Conservation (phyloP, 2,329 filamentous ascomycete species). For the Aureobasidium sp. region DNA sequence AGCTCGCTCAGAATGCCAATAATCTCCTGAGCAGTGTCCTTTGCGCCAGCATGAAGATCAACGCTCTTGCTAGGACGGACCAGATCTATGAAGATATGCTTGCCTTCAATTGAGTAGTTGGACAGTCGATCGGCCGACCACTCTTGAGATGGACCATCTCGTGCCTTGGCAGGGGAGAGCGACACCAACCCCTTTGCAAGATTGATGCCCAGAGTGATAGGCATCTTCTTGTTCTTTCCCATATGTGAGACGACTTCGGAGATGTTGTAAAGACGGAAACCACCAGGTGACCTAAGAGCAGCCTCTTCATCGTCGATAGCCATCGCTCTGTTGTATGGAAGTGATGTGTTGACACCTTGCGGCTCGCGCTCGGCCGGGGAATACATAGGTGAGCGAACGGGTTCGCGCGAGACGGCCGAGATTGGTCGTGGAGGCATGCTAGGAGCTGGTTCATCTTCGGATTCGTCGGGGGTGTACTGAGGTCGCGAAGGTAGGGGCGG, state of each 20-base stretch:
- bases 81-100: conserved; percentile 93
- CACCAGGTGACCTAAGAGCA: conserved; percentile 54
- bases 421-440: conserved; percentile 55
- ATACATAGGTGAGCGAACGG: conserved; percentile 28
- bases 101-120: conserved; percentile 97
- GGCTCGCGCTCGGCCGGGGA: conserved; percentile 26
- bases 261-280: conserved; percentile 92
- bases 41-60: conserved; percentile 94
- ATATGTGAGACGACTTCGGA: conserved; percentile 96
- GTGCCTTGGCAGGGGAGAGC: conserved; percentile 76
- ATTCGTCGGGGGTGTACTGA: conserved; percentile 56
- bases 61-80: conserved; percentile 87
- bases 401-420: conserved; percentile 47
- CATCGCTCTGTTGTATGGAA: conserved; percentile 46
- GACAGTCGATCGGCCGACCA: conserved; percentile 93
- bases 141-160: conserved; percentile 78
- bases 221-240: conserved; percentile 97
- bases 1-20: conserved; percentile 81
- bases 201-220: conserved; percentile 92
- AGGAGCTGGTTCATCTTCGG: conserved; percentile 55
- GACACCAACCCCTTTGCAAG: conserved; percentile 79
- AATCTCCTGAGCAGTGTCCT: conserved; percentile 93
- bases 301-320: conserved; percentile 37
- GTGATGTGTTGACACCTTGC: conserved; percentile 43
- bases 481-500: conserved; percentile 48